Percentiles rank a stretch among this genome's conserved stretches.
Evolutionary conservation across 495 filamentous ascomycete genomes (phyloP).

Genomic region (Neurospora tetraspora): DNA sequence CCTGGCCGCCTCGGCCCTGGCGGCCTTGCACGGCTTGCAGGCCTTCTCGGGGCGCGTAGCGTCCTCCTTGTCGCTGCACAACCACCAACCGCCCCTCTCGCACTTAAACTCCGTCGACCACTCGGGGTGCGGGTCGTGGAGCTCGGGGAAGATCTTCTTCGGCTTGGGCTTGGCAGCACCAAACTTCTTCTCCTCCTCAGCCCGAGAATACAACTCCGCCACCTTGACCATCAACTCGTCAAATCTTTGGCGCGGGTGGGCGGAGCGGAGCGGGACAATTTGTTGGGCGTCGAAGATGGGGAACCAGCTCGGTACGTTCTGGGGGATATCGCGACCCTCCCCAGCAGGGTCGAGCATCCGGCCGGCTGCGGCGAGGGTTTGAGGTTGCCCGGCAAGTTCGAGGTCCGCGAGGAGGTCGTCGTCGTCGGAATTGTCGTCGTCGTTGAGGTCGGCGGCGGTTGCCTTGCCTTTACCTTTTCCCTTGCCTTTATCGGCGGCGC

Average conservation of each 20-base stretch:
- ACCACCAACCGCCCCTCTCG: slow-evolving; percentile 29
- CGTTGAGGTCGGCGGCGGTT: neutral
- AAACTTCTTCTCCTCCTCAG: neutral
- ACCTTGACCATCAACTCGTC: slow-evolving; percentile 5
- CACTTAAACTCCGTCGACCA: too few species aligned
- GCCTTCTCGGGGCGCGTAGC: slow-evolving; percentile 13
- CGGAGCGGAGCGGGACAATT: slow-evolving; percentile 4
- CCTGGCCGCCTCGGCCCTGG: neutral
- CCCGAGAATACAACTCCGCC: neutral
- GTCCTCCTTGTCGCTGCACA: slow-evolving; percentile 6
- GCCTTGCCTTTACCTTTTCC: neutral
- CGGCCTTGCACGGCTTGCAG: slow-evolving; percentile 19
- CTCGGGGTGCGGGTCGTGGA: slow-evolving; percentile 20
- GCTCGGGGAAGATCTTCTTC: slow-evolving; percentile 13
- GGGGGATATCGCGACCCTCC: too few species aligned
- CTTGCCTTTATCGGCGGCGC: neutral
- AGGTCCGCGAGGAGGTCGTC: neutral
- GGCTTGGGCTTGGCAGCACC: slow-evolving; percentile 6
- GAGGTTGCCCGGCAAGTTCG: neutral
- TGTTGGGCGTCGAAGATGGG: slow-evolving; percentile 6
- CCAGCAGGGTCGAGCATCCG: neutral
- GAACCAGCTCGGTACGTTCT: slow-evolving; percentile 29
- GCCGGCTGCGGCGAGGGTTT: neutral
- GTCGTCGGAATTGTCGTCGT: neutral
- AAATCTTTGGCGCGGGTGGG: slow-evolving; percentile 5